phyloP scores from a whole-genome alignment of 2,329 filamentous ascomycete species.

The Colletotrichum sojae region DNA sequence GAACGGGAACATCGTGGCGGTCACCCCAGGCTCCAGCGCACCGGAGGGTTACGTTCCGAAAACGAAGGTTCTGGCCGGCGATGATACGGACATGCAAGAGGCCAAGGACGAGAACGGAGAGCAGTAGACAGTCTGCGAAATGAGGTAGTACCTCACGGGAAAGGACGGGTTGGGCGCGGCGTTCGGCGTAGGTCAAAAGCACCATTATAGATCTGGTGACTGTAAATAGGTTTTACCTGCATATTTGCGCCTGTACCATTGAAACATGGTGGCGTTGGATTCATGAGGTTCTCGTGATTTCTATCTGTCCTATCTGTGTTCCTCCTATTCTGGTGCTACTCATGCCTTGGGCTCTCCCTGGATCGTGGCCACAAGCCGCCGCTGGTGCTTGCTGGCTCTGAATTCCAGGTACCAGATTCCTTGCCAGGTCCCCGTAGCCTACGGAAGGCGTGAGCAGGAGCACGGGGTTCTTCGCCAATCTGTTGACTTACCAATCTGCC shows the following conservation, averaged over 20 bases:
- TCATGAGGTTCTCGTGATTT: slow-evolving; percentile 1
- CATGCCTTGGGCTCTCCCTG: slow-evolving; percentile 80
- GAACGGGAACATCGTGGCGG: slow-evolving; percentile 86
- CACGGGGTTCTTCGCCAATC: too few species aligned
- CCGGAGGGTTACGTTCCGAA: slow-evolving; percentile 73
- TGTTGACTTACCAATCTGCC: slow-evolving; percentile 76
- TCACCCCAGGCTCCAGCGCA: slow-evolving; percentile 79
- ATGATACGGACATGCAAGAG: slow-evolving; percentile 72
- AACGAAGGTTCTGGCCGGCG: slow-evolving; percentile 75
- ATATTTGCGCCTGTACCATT: slow-evolving; percentile 17
- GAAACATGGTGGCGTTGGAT: slow-evolving; percentile 6
- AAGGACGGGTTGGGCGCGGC: slow-evolving; percentile 39
- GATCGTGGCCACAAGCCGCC: slow-evolving; percentile 92
- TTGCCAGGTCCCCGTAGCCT: slow-evolving; percentile 81
- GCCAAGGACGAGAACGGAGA: slow-evolving; percentile 61
- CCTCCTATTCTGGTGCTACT: neutral
- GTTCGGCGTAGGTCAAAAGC: slow-evolving; percentile 42
- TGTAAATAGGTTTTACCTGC: slow-evolving; percentile 36
- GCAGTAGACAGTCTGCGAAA: slow-evolving; percentile 27
- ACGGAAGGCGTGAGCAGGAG: neutral
- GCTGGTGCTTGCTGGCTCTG: slow-evolving; percentile 79
- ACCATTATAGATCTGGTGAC: slow-evolving; percentile 25
- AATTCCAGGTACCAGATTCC: slow-evolving; percentile 98
- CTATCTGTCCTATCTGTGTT: slow-evolving; percentile 1
- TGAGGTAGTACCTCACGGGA: slow-evolving; percentile 16